Evolutionary conservation across 768 basidiomycete species (phyloP).

Genomic region (Lentinula aciculospora): DNA sequence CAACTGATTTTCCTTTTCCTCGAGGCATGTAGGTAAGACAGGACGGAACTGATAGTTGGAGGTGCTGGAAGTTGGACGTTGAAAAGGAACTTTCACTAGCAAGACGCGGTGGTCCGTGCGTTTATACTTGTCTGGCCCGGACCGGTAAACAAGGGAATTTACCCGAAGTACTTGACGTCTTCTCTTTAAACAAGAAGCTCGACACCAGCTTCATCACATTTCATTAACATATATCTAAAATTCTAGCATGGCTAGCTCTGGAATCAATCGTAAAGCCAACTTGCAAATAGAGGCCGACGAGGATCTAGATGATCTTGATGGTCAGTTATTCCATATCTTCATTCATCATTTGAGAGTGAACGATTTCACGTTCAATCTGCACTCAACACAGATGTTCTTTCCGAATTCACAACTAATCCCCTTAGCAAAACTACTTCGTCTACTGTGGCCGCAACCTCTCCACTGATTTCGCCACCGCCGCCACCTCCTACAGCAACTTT

Average conservation of each 20-base stretch:
- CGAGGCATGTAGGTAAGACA: background rate
- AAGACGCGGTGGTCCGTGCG: background rate
- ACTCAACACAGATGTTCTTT: conserved; percentile 35
- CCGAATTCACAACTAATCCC: conserved; percentile 30
- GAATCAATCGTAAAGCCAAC: background rate
- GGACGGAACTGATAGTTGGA: background rate
- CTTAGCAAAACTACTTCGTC: background rate
- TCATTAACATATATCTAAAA: background rate
- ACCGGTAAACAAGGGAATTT: background rate
- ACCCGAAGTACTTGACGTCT: background rate
- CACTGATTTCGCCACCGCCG: conserved; percentile 20
- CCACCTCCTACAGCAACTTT: conserved; percentile 27
- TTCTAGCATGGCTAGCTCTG: background rate
- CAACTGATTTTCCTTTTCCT: background rate
- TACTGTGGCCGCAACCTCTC: conserved; percentile 9
- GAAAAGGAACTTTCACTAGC: no score
- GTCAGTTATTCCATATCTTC: conserved; percentile 16
- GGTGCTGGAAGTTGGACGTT: background rate
- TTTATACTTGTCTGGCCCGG: background rate
- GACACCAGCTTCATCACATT: background rate
- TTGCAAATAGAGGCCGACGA: conserved; percentile 22
- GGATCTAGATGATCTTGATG: conserved; percentile 69
- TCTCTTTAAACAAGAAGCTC: background rate
- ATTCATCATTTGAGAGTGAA: no score
- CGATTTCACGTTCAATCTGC: background rate